phyloP scores from a whole-genome alignment of 257 asterid species.

The Nicotiana obtusifolia region DNA sequence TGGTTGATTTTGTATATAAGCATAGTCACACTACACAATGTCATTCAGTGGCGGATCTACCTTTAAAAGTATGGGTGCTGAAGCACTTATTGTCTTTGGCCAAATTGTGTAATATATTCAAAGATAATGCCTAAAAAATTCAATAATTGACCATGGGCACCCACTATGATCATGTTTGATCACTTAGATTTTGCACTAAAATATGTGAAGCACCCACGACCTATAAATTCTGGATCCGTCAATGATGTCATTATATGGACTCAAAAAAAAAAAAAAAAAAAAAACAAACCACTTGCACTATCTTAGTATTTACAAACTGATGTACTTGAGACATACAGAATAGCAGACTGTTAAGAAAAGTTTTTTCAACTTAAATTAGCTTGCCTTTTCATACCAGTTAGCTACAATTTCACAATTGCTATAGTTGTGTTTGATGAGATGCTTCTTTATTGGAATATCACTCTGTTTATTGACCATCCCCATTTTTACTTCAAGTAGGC shows the following conservation, averaged over 20 bases:
- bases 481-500: too few relatives aligned
- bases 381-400: not conserved
- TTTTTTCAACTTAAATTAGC: not conserved
- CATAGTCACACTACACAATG: not conserved
- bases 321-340: not conserved
- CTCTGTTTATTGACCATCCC: too few relatives aligned
- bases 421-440: not conserved
- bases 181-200: too few relatives aligned
- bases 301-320: not conserved
- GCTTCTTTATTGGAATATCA: not conserved
- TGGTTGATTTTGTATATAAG: slow-evolving; percentile 7
- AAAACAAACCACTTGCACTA: not conserved
- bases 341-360: not conserved
- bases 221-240: too few relatives aligned
- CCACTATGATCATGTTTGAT: too few relatives aligned
- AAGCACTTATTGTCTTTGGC: too few relatives aligned
- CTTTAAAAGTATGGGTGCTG: too few relatives aligned
- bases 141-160: too few relatives aligned
- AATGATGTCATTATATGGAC: not conserved
- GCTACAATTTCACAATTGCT: not conserved
- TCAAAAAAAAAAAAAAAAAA: not conserved
- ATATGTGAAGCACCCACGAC: too few relatives aligned
- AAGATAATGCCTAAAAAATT: too few relatives aligned
- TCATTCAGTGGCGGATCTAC: too few relatives aligned
- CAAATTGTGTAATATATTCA: too few relatives aligned